Conservation (phyloP, 2,329 filamentous ascomycete genomes). For the Epichloe scottii region DNA sequence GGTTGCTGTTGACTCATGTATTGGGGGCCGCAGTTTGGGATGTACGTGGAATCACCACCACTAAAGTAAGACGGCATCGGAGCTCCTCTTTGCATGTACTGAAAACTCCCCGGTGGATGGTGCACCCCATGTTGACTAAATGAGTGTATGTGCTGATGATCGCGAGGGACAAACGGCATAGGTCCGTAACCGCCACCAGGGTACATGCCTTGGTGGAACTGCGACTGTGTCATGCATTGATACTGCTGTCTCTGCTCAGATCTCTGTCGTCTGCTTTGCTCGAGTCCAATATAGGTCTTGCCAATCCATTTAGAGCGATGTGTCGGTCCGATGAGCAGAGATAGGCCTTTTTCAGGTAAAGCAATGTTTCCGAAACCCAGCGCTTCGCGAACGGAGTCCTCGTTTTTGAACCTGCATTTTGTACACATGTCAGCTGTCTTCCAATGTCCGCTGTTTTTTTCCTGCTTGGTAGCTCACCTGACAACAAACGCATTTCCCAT, state of each 20-base stretch:
- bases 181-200: neutral
- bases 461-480: slow-evolving; percentile 12
- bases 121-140: neutral
- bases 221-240: neutral
- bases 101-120: neutral
- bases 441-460: neutral
- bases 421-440: neutral
- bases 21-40: neutral
- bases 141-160: neutral
- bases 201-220: neutral
- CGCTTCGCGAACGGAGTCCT: slow-evolving; percentile 16
- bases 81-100: neutral
- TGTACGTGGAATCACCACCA: neutral
- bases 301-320: slow-evolving; percentile 21
- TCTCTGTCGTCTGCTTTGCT: slow-evolving; percentile 1
- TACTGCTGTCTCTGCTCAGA: neutral
- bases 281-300: neutral
- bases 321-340: slow-evolving; percentile 15
- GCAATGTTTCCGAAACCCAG: slow-evolving; percentile 11
- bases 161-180: neutral
- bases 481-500: slow-evolving; percentile 14
- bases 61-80: neutral
- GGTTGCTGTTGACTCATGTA: neutral
- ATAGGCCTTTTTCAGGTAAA: slow-evolving; percentile 16
- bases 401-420: slow-evolving; percentile 13